Conservation (phyloP, 768 basidiomycete species). For the Tulasnella sp. region DNA sequence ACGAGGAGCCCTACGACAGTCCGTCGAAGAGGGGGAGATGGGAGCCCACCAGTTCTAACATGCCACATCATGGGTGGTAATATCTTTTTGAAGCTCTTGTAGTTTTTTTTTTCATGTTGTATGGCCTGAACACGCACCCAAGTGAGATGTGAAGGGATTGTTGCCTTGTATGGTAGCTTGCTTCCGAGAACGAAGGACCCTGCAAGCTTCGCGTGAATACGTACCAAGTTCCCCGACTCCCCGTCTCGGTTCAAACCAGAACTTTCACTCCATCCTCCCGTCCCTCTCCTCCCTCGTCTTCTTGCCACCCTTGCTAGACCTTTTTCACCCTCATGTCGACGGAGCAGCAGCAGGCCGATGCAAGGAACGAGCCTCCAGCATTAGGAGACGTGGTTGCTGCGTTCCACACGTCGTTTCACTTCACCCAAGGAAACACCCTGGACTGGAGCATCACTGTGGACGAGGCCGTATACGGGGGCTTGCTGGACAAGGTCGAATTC, state of each 20-base stretch:
- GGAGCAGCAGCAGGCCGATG: background rate
- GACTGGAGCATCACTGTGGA: conserved; percentile 74
- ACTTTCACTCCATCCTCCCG: background rate
- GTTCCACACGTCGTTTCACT: conserved; percentile 82
- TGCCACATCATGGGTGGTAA: background rate
- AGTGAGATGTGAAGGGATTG: background rate
- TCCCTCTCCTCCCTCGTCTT: background rate
- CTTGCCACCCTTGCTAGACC: background rate
- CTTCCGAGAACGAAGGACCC: background rate
- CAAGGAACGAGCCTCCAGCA: background rate
- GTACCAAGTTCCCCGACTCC: background rate
- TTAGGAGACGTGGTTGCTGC: conserved; percentile 55
- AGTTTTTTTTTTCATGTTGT: background rate
- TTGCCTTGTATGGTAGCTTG: background rate
- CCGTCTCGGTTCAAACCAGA: background rate
- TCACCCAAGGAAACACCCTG: conserved; percentile 71
- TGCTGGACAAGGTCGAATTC: conserved; percentile 71
- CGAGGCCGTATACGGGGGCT: conserved; percentile 54
- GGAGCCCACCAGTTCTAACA: background rate
- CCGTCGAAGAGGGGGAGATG: background rate
- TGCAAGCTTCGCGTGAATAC: background rate
- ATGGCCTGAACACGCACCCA: too few species aligned
- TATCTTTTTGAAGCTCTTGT: background rate
- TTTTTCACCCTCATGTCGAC: background rate
- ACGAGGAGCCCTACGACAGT: background rate